Percentiles rank a stretch among this genome's conserved stretches.
These are phyloP conservation scores for Rhizophagus clarus DNA, from an alignment of 192 early-diverging fungal species.

Conservation along the genomic window DNA sequence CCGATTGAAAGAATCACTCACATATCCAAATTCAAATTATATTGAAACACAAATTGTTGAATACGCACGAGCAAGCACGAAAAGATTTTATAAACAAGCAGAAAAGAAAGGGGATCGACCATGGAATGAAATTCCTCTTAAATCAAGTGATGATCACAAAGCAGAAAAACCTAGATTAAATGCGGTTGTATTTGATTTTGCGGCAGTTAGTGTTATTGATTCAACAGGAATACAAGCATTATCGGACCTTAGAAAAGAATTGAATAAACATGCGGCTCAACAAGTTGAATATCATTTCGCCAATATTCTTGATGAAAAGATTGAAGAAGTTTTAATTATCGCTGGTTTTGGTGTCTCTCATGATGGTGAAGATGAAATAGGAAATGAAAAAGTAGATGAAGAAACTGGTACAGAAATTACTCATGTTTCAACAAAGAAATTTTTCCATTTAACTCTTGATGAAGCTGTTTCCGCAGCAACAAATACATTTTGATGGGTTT, in stretches of 20 bases:
- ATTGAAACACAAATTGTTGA: slow-evolving; percentile 52
- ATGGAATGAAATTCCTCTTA: slow-evolving; percentile 52
- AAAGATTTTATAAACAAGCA: slow-evolving; percentile 46
- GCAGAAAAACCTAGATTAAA: slow-evolving; percentile 51
- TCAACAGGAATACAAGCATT: slow-evolving; percentile 78
- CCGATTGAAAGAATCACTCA: slow-evolving; percentile 61
- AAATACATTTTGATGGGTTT: too few relatives aligned
- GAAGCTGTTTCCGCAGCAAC: slow-evolving; percentile 12
- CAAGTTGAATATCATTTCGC: slow-evolving; percentile 49
- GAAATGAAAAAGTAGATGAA: background rate
- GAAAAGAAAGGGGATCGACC: slow-evolving; percentile 50
- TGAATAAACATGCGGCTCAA: slow-evolving; percentile 42
- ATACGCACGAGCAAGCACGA: slow-evolving; percentile 39
- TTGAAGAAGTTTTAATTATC: slow-evolving; percentile 3
- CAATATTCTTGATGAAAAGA: slow-evolving; percentile 15
- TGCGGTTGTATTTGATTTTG: slow-evolving; percentile 82
- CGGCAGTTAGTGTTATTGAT: slow-evolving; percentile 77
- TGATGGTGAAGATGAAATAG: background rate
- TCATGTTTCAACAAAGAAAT: slow-evolving; percentile 1
- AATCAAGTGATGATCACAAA: slow-evolving; percentile 35
- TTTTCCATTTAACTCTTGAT: slow-evolving; percentile 25
- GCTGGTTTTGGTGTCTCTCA: background rate
- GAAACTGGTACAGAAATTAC: background rate
- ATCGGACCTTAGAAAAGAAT: slow-evolving; percentile 52
- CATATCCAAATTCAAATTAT: slow-evolving; percentile 71